Evolutionary conservation across 768 basidiomycete genomes (phyloP).

Genomic region (Leccinum variicolor): DNA sequence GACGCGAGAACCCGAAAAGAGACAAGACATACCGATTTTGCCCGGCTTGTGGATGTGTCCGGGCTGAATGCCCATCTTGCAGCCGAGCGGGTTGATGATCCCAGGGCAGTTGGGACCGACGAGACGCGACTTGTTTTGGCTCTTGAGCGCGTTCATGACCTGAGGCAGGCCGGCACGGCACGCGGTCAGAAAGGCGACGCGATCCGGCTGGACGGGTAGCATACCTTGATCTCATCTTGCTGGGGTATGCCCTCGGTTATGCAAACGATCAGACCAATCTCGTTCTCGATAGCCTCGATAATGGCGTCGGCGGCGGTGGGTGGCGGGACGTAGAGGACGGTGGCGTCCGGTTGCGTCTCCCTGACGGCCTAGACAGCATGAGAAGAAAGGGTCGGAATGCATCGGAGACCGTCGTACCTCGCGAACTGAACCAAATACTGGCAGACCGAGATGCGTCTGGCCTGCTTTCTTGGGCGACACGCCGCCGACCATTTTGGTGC

Average conservation of each 20-base stretch:
- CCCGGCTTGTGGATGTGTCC: slow-evolving; percentile 97
- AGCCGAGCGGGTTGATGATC: slow-evolving; percentile 94
- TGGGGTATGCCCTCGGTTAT: slow-evolving; percentile 99
- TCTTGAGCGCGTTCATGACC: slow-evolving; percentile 93
- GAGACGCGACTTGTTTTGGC: slow-evolving; percentile 91
- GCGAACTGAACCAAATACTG: slow-evolving; percentile 87
- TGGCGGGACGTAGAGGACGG: slow-evolving; percentile 98
- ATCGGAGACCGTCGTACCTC: slow-evolving; percentile 54
- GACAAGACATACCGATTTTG: slow-evolving; percentile 69
- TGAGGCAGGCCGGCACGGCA: slow-evolving; percentile 23
- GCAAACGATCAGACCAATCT: slow-evolving; percentile 96
- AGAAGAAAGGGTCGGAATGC: background rate
- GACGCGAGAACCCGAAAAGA: background rate
- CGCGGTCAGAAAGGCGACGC: background rate
- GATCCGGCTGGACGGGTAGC: slow-evolving; percentile 16
- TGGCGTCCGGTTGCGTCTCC: slow-evolving; percentile 86
- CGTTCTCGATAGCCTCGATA: slow-evolving; percentile 97
- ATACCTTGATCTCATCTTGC: slow-evolving; percentile 87
- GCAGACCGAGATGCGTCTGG: slow-evolving; percentile 90
- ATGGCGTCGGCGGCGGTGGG: slow-evolving; percentile 95
- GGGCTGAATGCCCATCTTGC: slow-evolving; percentile 99
- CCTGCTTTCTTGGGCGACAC: slow-evolving; percentile 97
- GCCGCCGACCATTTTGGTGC: slow-evolving; percentile 97
- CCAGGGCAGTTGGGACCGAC: slow-evolving; percentile 99
- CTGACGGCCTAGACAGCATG: slow-evolving; percentile 66